Conservation (phyloP, 768 basidiomycete species). For the Rhizopogon salebrosus region DNA sequence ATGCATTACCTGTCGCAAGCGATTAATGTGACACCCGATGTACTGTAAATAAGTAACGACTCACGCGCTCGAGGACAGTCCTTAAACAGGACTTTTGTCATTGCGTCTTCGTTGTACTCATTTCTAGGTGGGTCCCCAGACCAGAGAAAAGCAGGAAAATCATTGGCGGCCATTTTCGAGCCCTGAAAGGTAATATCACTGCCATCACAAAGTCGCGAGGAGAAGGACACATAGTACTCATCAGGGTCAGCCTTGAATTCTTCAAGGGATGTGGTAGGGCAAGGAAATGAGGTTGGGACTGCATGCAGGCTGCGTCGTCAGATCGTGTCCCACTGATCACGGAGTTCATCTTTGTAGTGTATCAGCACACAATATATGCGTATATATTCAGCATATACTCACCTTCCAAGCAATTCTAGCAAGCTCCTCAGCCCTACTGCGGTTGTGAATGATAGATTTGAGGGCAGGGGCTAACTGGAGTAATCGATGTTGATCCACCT, state of each 20-base stretch:
- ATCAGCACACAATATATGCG: background rate
- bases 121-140: conserved; percentile 1
- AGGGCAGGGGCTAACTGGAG: background rate
- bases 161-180: background rate
- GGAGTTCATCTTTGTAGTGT: background rate
- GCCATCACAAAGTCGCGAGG: background rate
- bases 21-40: background rate
- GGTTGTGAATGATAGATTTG: background rate
- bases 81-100: background rate
- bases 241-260: background rate
- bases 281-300: background rate
- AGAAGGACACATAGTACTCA: background rate
- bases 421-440: background rate
- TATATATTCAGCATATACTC: background rate
- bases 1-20: background rate
- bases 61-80: background rate
- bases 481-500: background rate
- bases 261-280: background rate
- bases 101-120: background rate
- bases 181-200: background rate
- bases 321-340: background rate
- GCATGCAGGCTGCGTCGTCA: background rate
- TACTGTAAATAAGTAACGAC: background rate
- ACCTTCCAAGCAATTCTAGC: background rate
- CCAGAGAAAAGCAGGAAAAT: conserved; percentile 4